phyloP scores from a whole-genome alignment of 164 flowering plant genomes.

The Dillenia suffruticosa region DNA sequence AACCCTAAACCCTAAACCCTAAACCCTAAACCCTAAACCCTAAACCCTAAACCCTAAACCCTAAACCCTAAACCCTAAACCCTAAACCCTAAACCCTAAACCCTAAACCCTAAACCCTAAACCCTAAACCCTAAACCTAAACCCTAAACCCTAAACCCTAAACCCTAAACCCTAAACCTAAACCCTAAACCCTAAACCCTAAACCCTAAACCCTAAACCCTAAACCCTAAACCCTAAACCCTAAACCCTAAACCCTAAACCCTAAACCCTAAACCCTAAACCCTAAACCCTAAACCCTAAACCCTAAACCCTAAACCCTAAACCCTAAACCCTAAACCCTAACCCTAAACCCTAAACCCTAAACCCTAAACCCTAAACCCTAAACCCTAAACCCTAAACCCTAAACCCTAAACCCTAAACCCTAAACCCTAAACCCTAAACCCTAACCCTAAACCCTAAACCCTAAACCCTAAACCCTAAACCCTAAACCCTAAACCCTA shows the following conservation, averaged over 20 bases:
- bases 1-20: slow-evolving; percentile 11
- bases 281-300: slow-evolving; percentile 8
- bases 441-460: slow-evolving; percentile 10
- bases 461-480: slow-evolving; percentile 6
- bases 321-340: slow-evolving; percentile 8
- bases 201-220: slow-evolving; percentile 1
- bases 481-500: slow-evolving; percentile 20
- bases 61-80: slow-evolving; percentile 5
- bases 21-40: slow-evolving; percentile 6
- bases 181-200: not conserved
- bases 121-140: not conserved
- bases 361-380: slow-evolving; percentile 3
- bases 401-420: not conserved
- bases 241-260: slow-evolving; percentile 3
- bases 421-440: slow-evolving; percentile 5
- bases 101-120: not conserved
- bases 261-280: slow-evolving; percentile 10
- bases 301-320: slow-evolving; percentile 3
- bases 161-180: slow-evolving; percentile 2
- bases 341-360: slow-evolving; percentile 8
- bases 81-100: slow-evolving; percentile 7
- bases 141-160: slow-evolving; percentile 1
- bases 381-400: not conserved
- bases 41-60: slow-evolving; percentile 8
- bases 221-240: not conserved